Conservation (phyloP, 441 rosid species). For the Hura crepitans region DNA sequence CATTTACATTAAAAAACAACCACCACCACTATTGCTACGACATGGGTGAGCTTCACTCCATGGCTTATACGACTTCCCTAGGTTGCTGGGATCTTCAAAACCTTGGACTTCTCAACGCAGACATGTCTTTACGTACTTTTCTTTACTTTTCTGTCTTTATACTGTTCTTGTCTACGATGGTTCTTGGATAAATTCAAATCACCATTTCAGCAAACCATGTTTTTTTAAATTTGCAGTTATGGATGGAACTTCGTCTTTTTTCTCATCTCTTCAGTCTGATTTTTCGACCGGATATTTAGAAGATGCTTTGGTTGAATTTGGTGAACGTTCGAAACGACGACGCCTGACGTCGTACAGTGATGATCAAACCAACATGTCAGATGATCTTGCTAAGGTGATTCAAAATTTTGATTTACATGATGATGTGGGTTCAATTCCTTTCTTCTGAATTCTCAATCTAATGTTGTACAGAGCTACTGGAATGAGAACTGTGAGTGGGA, state of each 20-base stretch:
- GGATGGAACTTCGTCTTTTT: constrained; percentile 40
- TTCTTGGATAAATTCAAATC: constrained; percentile 11
- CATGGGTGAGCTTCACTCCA: constrained; percentile 51
- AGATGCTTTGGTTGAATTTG: constrained; percentile 67
- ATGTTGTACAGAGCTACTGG: constrained; percentile 35
- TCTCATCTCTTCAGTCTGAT: constrained; percentile 46
- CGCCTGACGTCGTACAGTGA: constrained; percentile 40
- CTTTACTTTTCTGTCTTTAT: neutral
- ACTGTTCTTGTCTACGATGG: constrained; percentile 12
- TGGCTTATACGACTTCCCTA: constrained; percentile 30
- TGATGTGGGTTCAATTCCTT: neutral
- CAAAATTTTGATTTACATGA: neutral
- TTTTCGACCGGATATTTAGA: constrained; percentile 79
- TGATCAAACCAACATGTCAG: constrained; percentile 22
- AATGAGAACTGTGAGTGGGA: constrained; percentile 43
- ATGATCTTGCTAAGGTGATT: constrained; percentile 28
- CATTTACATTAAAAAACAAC: neutral
- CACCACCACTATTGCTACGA: neutral
- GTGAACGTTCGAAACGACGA: constrained; percentile 57
- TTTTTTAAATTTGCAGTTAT: constrained; percentile 31
- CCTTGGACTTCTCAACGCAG: constrained; percentile 74
- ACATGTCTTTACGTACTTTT: constrained; percentile 55
- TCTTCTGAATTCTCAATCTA: neutral
- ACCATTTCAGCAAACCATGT: neutral
- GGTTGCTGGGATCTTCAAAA: constrained; percentile 73